phyloP scores from a whole-genome alignment of 805 yeast species.

The Sugiyamaella americana region DNA sequence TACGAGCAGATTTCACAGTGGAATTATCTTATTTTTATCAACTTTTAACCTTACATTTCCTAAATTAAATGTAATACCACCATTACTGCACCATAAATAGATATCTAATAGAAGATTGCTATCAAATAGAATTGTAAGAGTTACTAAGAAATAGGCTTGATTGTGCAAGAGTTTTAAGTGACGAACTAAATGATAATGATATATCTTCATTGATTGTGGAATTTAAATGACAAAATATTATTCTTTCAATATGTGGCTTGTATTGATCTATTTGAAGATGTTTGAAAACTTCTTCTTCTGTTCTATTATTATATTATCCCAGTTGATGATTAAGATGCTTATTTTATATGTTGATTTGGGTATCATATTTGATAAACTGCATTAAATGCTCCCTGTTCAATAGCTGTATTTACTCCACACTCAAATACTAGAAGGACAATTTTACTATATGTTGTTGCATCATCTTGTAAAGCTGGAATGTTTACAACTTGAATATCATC shows the following conservation, averaged over 20 bases:
- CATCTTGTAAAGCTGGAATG: constrained; percentile 40
- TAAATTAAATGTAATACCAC: too few relatives aligned
- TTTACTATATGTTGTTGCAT: constrained; percentile 35
- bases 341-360: constrained; percentile 36
- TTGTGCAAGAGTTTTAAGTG: background rate
- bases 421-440: constrained; percentile 46
- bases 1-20: too few relatives aligned
- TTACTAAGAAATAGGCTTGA: too few relatives aligned
- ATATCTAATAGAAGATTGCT: too few relatives aligned
- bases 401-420: constrained; percentile 39
- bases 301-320: background rate
- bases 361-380: constrained; percentile 35
- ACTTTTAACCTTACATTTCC: too few relatives aligned
- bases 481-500: too few relatives aligned
- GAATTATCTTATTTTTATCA: too few relatives aligned
- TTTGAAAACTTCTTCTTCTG: background rate
- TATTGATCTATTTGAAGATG: background rate
- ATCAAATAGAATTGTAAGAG: too few relatives aligned
- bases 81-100: too few relatives aligned
- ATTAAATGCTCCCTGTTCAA: constrained; percentile 34
- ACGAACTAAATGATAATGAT: background rate
- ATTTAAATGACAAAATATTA: background rate
- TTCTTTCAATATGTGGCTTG: background rate
- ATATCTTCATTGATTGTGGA: background rate
- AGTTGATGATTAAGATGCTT: constrained; percentile 32